Evolutionary conservation across 192 early-diverging fungal species (phyloP).

Genomic region (Spizellomyces sp.): DNA sequence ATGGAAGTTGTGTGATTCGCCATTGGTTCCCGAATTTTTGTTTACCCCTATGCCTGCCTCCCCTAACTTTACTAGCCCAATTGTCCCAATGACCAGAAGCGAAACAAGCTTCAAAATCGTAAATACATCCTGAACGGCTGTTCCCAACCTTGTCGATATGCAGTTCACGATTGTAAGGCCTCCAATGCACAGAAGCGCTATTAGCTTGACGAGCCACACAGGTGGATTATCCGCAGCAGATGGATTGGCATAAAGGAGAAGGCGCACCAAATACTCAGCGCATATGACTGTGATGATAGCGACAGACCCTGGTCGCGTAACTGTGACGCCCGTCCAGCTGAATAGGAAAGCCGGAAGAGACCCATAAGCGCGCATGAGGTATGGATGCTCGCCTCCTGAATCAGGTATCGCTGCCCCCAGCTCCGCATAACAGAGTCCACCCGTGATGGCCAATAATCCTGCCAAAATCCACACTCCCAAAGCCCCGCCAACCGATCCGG

Average conservation of each 20-base stretch:
- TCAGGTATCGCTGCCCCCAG: slow-evolving; percentile 82
- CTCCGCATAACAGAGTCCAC: slow-evolving; percentile 88
- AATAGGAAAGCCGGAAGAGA: slow-evolving; percentile 74
- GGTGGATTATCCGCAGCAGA: slow-evolving; percentile 19
- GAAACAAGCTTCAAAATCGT: slow-evolving; percentile 47
- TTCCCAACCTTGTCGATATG: slow-evolving; percentile 37
- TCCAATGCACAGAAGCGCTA: slow-evolving; percentile 43
- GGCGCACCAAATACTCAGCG: slow-evolving; percentile 75
- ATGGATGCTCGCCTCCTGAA: slow-evolving; percentile 89
- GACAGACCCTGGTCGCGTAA: slow-evolving; percentile 61
- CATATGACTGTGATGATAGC: slow-evolving; percentile 77
- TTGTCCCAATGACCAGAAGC: slow-evolving; percentile 39
- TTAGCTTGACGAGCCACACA: slow-evolving; percentile 44
- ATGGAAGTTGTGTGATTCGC: slow-evolving; percentile 56
- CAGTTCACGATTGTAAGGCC: slow-evolving; percentile 46
- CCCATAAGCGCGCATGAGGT: slow-evolving; percentile 78
- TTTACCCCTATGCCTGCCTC: slow-evolving; percentile 20
- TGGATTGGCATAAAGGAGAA: slow-evolving; percentile 47
- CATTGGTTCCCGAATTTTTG: slow-evolving; percentile 15
- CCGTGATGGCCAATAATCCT: slow-evolving; percentile 66
- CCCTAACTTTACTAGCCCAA: slow-evolving; percentile 37
- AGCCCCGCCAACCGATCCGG: slow-evolving; percentile 38
- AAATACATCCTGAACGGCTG: slow-evolving; percentile 47
- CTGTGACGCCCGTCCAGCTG: slow-evolving; percentile 71
- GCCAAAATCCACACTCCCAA: slow-evolving; percentile 42